Evolutionary conservation across 352 stramenopile genomes (phyloP).

Genomic region (Globisporangium parvum): DNA sequence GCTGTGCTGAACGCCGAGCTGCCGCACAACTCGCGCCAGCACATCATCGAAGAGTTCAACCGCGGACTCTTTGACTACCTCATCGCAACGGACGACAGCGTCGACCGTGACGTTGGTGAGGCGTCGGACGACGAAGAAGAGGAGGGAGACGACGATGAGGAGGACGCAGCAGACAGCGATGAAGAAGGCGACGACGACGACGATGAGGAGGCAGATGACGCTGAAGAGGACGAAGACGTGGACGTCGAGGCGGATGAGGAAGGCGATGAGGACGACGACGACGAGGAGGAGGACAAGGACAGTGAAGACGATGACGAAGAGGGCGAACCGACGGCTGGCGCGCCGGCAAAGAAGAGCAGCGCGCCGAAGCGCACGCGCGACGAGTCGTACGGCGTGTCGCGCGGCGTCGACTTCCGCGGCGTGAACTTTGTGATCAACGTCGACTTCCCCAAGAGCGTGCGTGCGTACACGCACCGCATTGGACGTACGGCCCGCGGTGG

Average conservation of each 20-base stretch:
- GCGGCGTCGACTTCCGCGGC: slow-evolving; percentile 97
- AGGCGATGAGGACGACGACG: slow-evolving; percentile 68
- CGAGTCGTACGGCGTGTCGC: slow-evolving; percentile 93
- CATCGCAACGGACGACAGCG: slow-evolving; percentile 97
- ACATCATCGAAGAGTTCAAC: slow-evolving; percentile 96
- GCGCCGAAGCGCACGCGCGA: slow-evolving; percentile 66
- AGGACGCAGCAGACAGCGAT: slow-evolving; percentile 31
- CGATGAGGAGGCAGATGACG: slow-evolving; percentile 30
- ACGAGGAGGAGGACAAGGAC: slow-evolving; percentile 17
- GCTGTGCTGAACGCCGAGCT: slow-evolving; percentile 98
- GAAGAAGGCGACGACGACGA: slow-evolving; percentile 33
- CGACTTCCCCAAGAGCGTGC: slow-evolving; percentile 93
- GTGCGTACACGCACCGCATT: slow-evolving; percentile 98
- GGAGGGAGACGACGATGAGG: slow-evolving; percentile 60
- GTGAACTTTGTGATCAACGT: slow-evolving; percentile 99
- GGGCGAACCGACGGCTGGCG: slow-evolving; percentile 7
- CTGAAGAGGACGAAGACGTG: slow-evolving; percentile 34
- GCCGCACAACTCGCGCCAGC: slow-evolving; percentile 94
- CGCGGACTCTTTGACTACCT: slow-evolving; percentile 98
- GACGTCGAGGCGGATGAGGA: slow-evolving; percentile 38
- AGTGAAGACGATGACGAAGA: slow-evolving; percentile 26
- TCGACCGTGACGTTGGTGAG: slow-evolving; percentile 80
- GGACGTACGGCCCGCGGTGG: slow-evolving; percentile 96
- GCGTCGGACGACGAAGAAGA: slow-evolving; percentile 64
- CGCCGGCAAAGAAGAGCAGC: slow-evolving; percentile 25